Evolutionary conservation across 2,329 filamentous ascomycete genomes (phyloP).

Genomic region (Alternaria infectoria): DNA sequence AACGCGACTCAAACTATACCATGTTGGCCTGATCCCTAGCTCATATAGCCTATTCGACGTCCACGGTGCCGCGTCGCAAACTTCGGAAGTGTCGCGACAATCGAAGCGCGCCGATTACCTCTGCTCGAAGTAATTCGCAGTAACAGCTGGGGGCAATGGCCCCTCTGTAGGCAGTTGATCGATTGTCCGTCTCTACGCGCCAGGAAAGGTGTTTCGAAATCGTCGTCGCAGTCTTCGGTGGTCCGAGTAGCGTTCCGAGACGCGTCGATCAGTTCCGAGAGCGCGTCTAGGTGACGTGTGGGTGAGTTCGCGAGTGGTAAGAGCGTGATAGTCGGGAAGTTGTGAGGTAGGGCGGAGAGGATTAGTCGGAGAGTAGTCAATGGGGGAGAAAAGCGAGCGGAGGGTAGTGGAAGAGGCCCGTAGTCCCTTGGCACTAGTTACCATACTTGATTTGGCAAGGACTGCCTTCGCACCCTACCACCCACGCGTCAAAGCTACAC

Average conservation of each 20-base stretch:
- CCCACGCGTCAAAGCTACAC: slow-evolving; percentile 35
- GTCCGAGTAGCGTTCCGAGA: slow-evolving; percentile 45
- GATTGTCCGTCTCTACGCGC: slow-evolving; percentile 25
- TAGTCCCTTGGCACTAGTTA: slow-evolving; percentile 24
- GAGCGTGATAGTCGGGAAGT: slow-evolving; percentile 34
- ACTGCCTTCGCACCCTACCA: slow-evolving; percentile 35
- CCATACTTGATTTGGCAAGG: slow-evolving; percentile 35
- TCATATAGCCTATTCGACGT: slow-evolving; percentile 38
- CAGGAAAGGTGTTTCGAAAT: slow-evolving; percentile 31
- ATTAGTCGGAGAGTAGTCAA: slow-evolving; percentile 46
- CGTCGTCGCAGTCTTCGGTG: slow-evolving; percentile 37
- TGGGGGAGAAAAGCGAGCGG: slow-evolving; percentile 32
- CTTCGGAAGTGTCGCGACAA: slow-evolving; percentile 34
- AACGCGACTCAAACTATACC: slow-evolving; percentile 33
- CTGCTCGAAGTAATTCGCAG: not conserved
- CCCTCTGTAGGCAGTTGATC: slow-evolving; percentile 13
- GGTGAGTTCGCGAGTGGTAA: slow-evolving; percentile 37
- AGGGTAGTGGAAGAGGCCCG: slow-evolving; percentile 37
- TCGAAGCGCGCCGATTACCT: slow-evolving; percentile 17
- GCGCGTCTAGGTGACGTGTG: slow-evolving; percentile 48
- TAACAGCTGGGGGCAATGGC: slow-evolving; percentile 8
- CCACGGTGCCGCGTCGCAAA: slow-evolving; percentile 35
- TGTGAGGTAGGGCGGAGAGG: slow-evolving; percentile 38
- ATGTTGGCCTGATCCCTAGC: slow-evolving; percentile 34
- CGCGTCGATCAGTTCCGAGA: slow-evolving; percentile 50